Evolutionary conservation across 306 rosid genomes (phyloP), one percentile per base, ranked within the genome.

Genomic region (Vigna mungo): DNA sequence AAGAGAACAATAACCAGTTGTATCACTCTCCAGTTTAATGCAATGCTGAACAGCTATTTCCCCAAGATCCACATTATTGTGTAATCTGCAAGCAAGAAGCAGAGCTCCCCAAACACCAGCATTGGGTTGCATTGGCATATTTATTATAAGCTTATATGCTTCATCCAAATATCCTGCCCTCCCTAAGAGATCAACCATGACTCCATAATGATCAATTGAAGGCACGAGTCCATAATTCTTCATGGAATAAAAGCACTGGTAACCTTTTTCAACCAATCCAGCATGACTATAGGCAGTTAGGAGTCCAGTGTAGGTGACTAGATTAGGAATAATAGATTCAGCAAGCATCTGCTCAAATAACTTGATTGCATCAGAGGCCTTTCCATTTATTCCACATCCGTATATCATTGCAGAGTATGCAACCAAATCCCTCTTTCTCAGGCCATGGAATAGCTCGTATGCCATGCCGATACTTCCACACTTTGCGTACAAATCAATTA

Each of bases 391-490:
- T 49, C 96, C 97, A 69, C 87, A 89, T 25, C 97, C 97, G 37
- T 87, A 82, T 47, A 93, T 93, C 94, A 93, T 89, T 14, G 94
- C 94, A 53, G 97, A 93, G 83, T 93, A 90, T 54, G 97, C 87
- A 69, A 93, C 85, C 63, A 93, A 66, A 75, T 93, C 96, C 86
- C 66, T 87, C 77, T 80, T 80, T 84, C 82, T 70, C 75, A 93
- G 83, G 48, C 82, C 75, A 32, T 72, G 75, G 71, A 90, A 93
- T 74, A 89, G 85, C 73, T 87, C 86, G 18, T 67, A 71, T 15
- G 97, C 97, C 78, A 79, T 84, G 34, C 84, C 86, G 56, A 93
- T 87, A 74, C 72, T 84, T 81, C 97, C 96, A 47, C 88, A 87
- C 72, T 93, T 92, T 2, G 96, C 89, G 83, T 86, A 89, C 70